Evolutionary conservation across 306 rosid species (phyloP), one percentile per base, ranked within the genome.

Genomic region (Cyclanthera cordifolia): DNA sequence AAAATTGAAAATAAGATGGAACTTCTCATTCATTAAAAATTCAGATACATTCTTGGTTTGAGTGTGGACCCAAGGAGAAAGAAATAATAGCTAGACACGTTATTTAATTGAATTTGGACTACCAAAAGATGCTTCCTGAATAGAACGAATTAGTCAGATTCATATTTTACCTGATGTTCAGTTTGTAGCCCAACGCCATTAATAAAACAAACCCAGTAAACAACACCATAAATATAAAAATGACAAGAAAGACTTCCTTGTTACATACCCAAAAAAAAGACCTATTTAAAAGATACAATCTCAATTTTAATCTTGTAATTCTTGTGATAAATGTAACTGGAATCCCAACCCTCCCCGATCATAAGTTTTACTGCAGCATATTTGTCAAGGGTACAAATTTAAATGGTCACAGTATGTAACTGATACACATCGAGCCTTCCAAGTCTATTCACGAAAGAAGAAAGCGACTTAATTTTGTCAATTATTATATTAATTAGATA

Each of bases 1-100:
- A 41, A 34, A 63, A 41, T 61, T 20, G 51, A 30, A 57, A 57
- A 61, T 60, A 19, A 28, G 47, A 34, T 30, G 67, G 67, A 48
- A 32, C 5, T 20, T 63, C 2, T 41, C 32, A 39, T 63, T 39
- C 69, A 43, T 11, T 19, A 17, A 39, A 63, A 58, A 20, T 4
- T 20, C 7, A 63, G 28, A 39, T 10, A 20, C 20, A 16, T 19
- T 19, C 24, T 16, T 32, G 46, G 41, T 56, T 58, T 30, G 46
- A 34, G 64, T 56, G 10, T 58, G 41, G 41, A 34, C 41, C 41
- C 5, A 34, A 34, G 41, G 14, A n/a, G 66, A 30, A 10, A 1
- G 14, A 5, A 58, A 30, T 15, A 15, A 58, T 30, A 27, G 46
- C 65, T 30, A 58, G n/a, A 53, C 7, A 27, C 30, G 30, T 53